A percentile compares a stretch with the other conserved stretches of the same genome.
Conservation (phyloP, 2,329 filamentous ascomycete species). For the Colletotrichum incanum region DNA sequence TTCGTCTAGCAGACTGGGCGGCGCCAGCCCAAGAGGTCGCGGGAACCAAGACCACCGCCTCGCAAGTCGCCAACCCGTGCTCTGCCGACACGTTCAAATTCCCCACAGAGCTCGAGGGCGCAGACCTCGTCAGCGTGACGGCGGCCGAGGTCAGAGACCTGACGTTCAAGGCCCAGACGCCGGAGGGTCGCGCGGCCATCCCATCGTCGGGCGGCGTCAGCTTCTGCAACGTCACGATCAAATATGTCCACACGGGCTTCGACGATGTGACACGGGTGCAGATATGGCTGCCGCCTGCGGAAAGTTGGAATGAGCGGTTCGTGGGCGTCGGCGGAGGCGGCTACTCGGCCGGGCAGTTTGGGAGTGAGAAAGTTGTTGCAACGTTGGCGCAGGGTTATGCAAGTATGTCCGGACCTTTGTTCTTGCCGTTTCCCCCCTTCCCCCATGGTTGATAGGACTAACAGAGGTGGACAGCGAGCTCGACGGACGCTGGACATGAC, state of each 20-base stretch:
- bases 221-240: slow-evolving; percentile 48
- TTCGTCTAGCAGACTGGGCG: slow-evolving; percentile 6
- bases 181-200: slow-evolving; percentile 41
- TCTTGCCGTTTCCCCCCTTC: neutral
- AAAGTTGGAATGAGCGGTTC: slow-evolving; percentile 51
- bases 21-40: neutral
- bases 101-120: slow-evolving; percentile 22
- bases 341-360: slow-evolving; percentile 47
- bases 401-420: slow-evolving; percentile 14
- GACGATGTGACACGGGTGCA: slow-evolving; percentile 48
- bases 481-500: slow-evolving; percentile 38
- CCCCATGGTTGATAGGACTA: slow-evolving; percentile 2
- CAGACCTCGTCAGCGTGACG: slow-evolving; percentile 20
- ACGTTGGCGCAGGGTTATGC: slow-evolving; percentile 39
- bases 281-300: slow-evolving; percentile 46
- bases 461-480: slow-evolving; percentile 16
- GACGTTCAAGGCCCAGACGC: slow-evolving; percentile 19
- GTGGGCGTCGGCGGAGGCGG: slow-evolving; percentile 52
- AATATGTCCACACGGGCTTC: slow-evolving; percentile 48
- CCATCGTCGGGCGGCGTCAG: slow-evolving; percentile 39
- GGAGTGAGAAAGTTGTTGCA: slow-evolving; percentile 31
- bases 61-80: slow-evolving; percentile 3
- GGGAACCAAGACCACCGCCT: neutral
- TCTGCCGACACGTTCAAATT: slow-evolving; percentile 11
- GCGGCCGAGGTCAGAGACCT: slow-evolving; percentile 28